Percentiles rank a stretch among this genome's conserved stretches.
phyloP scores from a whole-genome alignment of 768 basidiomycete species.

The Tylopilus sp. region DNA sequence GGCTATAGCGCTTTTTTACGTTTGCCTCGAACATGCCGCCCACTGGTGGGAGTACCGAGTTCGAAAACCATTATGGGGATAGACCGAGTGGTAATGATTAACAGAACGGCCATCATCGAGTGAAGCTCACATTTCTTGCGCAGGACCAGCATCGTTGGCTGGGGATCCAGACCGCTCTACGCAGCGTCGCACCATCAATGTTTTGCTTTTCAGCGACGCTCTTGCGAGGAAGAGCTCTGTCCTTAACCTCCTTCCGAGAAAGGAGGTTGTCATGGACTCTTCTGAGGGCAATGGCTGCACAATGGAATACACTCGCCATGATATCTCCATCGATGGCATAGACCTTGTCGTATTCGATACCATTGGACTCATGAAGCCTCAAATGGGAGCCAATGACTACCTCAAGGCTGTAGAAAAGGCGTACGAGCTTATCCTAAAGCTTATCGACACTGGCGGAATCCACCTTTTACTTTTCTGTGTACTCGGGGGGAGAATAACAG shows the following conservation, averaged over 20 bases:
- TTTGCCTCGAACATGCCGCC: background rate
- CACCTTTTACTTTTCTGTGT: conserved; percentile 42
- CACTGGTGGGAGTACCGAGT: background rate
- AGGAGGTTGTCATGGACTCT: conserved; percentile 23
- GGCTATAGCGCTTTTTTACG: background rate
- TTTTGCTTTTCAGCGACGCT: conserved; percentile 41
- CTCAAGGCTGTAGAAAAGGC: conserved; percentile 28
- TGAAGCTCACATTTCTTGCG: conserved; percentile 7
- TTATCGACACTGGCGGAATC: conserved; percentile 33
- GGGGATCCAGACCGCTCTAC: background rate
- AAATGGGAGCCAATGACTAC: conserved; percentile 27
- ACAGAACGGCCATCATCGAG: background rate
- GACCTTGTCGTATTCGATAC: conserved; percentile 32
- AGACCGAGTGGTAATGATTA: conserved; percentile 15
- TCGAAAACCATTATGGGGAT: background rate
- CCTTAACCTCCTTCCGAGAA: conserved; percentile 29
- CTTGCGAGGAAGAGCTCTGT: conserved; percentile 35
- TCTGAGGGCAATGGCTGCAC: conserved; percentile 34
- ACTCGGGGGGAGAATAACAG: conserved; percentile 37
- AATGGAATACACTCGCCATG: conserved; percentile 28
- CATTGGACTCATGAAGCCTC: conserved; percentile 32
- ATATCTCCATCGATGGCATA: conserved; percentile 16
- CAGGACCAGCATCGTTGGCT: background rate
- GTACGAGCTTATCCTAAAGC: conserved; percentile 30
- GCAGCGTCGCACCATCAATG: conserved; percentile 23